Conservation (phyloP, 2,329 filamentous ascomycete genomes). For the Botrytis fabae region DNA sequence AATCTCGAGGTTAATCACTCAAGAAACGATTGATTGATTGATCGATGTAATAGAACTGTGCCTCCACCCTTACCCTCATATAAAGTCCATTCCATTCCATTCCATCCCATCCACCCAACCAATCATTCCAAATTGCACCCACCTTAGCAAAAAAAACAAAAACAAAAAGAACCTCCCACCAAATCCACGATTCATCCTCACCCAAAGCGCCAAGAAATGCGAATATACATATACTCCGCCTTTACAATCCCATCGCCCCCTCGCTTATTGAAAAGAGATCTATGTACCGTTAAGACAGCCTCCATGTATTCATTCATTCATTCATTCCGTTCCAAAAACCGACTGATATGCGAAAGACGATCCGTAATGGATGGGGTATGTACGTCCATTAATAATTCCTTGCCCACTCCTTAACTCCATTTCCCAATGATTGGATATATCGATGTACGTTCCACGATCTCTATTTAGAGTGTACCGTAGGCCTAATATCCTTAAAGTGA, state of each 20-base stretch:
- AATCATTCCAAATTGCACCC: not conserved
- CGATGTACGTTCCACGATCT: not conserved
- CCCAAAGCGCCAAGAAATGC: conserved; percentile 18
- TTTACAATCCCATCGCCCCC: not conserved
- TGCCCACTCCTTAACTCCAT: conserved; percentile 13
- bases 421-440: conserved; percentile 3
- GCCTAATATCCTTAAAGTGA: not conserved
- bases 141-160: not conserved
- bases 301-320: not conserved
- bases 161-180: not conserved
- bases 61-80: not conserved
- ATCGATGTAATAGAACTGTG: not conserved
- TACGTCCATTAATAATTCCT: conserved; percentile 3
- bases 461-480: conserved; percentile 5
- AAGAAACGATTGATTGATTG: not conserved
- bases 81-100: not conserved
- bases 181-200: not conserved
- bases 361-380: conserved; percentile 14
- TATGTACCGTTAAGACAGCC: conserved; percentile 6
- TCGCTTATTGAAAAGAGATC: not conserved
- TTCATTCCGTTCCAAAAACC: conserved; percentile 5
- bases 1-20: not conserved
- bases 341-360: not conserved
- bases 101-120: not conserved
- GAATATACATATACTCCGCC: conserved; percentile 17